phyloP scores from a whole-genome alignment of 139 green algal species.

The Chlamydomonas eustigma region DNA sequence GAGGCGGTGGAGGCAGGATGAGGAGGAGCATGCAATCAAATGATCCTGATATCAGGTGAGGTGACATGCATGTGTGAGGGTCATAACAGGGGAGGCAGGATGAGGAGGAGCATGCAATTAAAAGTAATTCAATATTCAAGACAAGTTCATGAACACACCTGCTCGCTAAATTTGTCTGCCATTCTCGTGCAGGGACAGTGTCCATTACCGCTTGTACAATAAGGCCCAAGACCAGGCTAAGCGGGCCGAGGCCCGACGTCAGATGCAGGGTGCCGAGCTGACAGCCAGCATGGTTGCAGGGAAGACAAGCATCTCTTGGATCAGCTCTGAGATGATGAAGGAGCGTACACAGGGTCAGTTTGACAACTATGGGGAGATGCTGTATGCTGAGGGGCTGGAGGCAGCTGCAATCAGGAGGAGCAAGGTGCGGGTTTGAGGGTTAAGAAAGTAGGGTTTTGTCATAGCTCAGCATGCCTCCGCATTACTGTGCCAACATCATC shows the following conservation, averaged over 20 bases:
- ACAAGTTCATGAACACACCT: background rate
- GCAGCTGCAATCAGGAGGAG: constrained; percentile 16
- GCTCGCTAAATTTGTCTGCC: background rate
- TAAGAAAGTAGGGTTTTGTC: no score
- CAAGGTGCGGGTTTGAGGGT: constrained; percentile 38
- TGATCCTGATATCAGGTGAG: no score
- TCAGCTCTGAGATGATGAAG: constrained; percentile 63
- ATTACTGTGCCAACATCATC: no score
- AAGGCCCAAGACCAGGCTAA: constrained; percentile 39
- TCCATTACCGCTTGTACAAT: constrained; percentile 52
- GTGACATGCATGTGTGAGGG: constrained; percentile 7
- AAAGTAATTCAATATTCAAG: no score
- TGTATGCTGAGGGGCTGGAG: constrained; percentile 76
- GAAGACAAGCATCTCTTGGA: constrained; percentile 50
- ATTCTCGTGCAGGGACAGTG: constrained; percentile 17
- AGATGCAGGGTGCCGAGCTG: constrained; percentile 24
- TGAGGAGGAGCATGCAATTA: no score
- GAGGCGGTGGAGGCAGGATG: background rate
- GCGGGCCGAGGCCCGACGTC: constrained; percentile 43
- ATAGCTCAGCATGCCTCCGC: no score
- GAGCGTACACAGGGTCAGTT: constrained; percentile 51
- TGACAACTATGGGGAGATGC: constrained; percentile 76
- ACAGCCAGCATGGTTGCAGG: background rate
- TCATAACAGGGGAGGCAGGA: no score
- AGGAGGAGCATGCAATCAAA: background rate